Evolutionary conservation across 371 early-diverging fungal species (phyloP).

Genomic region (Actinomucor elegans): DNA sequence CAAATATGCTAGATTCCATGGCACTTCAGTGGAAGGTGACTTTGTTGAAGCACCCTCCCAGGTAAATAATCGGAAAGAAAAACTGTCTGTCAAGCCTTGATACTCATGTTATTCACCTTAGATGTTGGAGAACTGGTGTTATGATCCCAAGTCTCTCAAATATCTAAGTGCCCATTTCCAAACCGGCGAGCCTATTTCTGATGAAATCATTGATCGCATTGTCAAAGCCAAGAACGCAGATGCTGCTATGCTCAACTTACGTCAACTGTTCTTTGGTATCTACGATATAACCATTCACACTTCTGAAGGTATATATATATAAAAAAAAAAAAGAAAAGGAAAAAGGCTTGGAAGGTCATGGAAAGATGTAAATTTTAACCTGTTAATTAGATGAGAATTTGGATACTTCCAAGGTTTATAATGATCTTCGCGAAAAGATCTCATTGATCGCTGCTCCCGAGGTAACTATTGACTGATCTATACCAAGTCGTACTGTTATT

Average conservation of each 20-base stretch:
- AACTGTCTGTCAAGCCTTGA: background rate
- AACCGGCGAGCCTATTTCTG: slow-evolving; percentile 72
- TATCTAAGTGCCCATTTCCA: slow-evolving; percentile 72
- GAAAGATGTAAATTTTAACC: no score
- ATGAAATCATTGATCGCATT: slow-evolving; percentile 67
- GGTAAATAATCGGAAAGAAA: slow-evolving; percentile 16
- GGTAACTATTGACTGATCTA: slow-evolving; percentile 18
- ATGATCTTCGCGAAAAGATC: slow-evolving; percentile 64
- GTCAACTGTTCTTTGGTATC: slow-evolving; percentile 78
- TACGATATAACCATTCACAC: slow-evolving; percentile 78
- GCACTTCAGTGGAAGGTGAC: slow-evolving; percentile 79
- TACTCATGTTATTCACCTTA: background rate
- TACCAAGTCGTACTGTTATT: background rate
- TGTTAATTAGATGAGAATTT: slow-evolving; percentile 51
- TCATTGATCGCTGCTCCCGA: slow-evolving; percentile 55
- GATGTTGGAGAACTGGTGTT: slow-evolving; percentile 77
- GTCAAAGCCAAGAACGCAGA: slow-evolving; percentile 74
- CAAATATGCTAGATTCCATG: slow-evolving; percentile 73
- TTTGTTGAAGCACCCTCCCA: slow-evolving; percentile 94
- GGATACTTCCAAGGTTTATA: slow-evolving; percentile 60
- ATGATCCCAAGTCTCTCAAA: slow-evolving; percentile 71
- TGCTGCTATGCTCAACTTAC: slow-evolving; percentile 71
- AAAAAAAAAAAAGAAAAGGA: no score
- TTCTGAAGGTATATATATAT: slow-evolving; percentile 35
- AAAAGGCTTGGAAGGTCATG: no score